Conservation (phyloP, 306 rosid species). For the Citrullus amarus region DNA sequence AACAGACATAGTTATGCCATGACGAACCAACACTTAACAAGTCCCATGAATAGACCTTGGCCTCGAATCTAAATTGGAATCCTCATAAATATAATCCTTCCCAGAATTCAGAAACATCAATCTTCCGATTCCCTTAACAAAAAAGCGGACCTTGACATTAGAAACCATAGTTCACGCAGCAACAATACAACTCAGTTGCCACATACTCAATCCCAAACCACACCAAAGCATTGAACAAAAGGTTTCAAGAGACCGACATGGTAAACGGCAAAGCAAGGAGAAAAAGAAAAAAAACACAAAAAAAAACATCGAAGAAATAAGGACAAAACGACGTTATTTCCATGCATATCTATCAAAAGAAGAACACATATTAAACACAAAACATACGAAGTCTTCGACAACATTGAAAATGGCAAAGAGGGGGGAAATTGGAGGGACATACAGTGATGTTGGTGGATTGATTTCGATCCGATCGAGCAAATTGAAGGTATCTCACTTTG, state of each 20-base stretch:
- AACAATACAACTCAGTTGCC: not conserved
- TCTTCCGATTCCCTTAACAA: slow-evolving; percentile 15
- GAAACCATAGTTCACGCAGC: not conserved
- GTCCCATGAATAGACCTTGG: slow-evolving; percentile 43
- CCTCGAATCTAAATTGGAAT: slow-evolving; percentile 30
- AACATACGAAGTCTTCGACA: not conserved
- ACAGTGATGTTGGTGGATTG: not conserved
- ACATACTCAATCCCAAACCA: not conserved
- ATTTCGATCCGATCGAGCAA: not conserved
- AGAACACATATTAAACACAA: not conserved
- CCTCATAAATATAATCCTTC: slow-evolving; percentile 36
- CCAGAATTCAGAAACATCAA: slow-evolving; percentile 29
- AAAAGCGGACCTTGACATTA: slow-evolving; percentile 1
- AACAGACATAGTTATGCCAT: slow-evolving; percentile 61
- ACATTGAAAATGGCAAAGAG: not conserved
- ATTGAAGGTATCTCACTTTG: not conserved
- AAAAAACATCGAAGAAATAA: not conserved
- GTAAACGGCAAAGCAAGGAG: not conserved
- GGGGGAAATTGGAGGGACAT: not conserved
- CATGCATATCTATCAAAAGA: not conserved
- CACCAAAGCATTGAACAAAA: not conserved
- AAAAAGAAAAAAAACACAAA: not conserved
- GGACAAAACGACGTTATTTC: not conserved
- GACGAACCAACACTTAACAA: slow-evolving; percentile 57
- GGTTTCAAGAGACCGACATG: not conserved